Conservation (phyloP, 1,284 basidiomycete species). For the Ganoderma meredithae region DNA sequence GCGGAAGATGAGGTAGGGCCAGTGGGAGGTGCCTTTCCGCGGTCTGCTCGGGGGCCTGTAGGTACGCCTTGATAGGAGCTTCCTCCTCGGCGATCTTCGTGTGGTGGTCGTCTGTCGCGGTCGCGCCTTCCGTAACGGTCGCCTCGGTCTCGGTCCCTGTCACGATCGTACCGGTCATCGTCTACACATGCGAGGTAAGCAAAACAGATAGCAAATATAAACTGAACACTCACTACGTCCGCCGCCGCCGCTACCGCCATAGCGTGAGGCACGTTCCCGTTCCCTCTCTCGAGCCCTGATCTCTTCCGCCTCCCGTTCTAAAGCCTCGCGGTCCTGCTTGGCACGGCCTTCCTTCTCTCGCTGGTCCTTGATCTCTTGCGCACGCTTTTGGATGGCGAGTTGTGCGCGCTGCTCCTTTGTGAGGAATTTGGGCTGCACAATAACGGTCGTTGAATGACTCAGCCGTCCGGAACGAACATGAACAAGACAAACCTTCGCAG, state of each 20-base stretch:
- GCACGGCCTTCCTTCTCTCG: slow-evolving; percentile 67
- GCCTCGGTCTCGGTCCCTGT: slow-evolving; percentile 35
- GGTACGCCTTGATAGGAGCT: slow-evolving; percentile 64
- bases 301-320: slow-evolving; percentile 81
- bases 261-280: slow-evolving; percentile 46
- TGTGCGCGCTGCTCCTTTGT: slow-evolving; percentile 89
- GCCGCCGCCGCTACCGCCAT: slow-evolving; percentile 46
- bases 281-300: slow-evolving; percentile 57
- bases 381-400: slow-evolving; percentile 87
- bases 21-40: slow-evolving; percentile 52
- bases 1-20: slow-evolving; percentile 49
- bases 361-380: slow-evolving; percentile 77
- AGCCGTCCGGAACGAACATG: not conserved
- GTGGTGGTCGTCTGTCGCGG: slow-evolving; percentile 43
- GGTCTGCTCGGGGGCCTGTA: slow-evolving; percentile 85
- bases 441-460: slow-evolving; percentile 10
- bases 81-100: slow-evolving; percentile 35
- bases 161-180: slow-evolving; percentile 58
- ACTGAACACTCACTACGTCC: slow-evolving; percentile 54
- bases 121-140: slow-evolving; percentile 43
- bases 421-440: slow-evolving; percentile 82
- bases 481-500: slow-evolving; percentile 74
- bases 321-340: slow-evolving; percentile 63
- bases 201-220: slow-evolving; percentile 22
- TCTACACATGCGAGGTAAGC: slow-evolving; percentile 49